phyloP scores from a whole-genome alignment of 306 rosid species.

The Trifolium dubium region DNA sequence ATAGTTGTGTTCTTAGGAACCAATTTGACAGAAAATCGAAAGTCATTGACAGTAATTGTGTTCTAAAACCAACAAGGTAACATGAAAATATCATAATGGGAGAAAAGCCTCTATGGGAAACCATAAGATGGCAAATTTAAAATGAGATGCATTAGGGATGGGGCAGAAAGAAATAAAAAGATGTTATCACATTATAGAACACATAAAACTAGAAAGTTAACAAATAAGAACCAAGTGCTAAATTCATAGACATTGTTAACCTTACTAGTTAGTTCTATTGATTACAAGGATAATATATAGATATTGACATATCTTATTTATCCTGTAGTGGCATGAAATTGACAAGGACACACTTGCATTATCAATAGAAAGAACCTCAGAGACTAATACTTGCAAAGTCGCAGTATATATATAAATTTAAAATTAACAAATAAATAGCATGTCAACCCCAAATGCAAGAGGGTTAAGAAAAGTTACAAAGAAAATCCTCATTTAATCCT shows the following conservation, averaged over 20 bases:
- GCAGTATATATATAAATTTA: too few species aligned
- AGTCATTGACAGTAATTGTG: too few species aligned
- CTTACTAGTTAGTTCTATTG: not conserved
- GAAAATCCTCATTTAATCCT: constrained; percentile 10
- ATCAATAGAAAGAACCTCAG: constrained; percentile 15
- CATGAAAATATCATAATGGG: constrained; percentile 11
- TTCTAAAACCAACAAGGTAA: constrained; percentile 18
- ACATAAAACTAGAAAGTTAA: constrained; percentile 1
- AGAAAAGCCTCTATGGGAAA: constrained; percentile 15
- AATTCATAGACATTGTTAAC: not conserved
- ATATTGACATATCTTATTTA: not conserved
- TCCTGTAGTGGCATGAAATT: not conserved
- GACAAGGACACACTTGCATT: constrained; percentile 6
- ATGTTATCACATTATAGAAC: constrained; percentile 3
- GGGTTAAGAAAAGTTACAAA: constrained; percentile 24
- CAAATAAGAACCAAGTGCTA: not conserved
- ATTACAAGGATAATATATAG: not conserved
- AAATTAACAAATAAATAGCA: too few species aligned
- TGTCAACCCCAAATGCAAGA: constrained; percentile 22
- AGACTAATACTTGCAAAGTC: constrained; percentile 2
- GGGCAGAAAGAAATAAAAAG: constrained; percentile 1
- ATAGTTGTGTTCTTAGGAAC: too few species aligned
- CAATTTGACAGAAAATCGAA: too few species aligned
- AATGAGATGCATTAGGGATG: constrained; percentile 13
- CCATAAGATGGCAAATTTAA: not conserved